These are phyloP conservation scores for Phytophthora idaei DNA, from an alignment of 352 stramenopile genomes.

Conservation along the genomic window DNA sequence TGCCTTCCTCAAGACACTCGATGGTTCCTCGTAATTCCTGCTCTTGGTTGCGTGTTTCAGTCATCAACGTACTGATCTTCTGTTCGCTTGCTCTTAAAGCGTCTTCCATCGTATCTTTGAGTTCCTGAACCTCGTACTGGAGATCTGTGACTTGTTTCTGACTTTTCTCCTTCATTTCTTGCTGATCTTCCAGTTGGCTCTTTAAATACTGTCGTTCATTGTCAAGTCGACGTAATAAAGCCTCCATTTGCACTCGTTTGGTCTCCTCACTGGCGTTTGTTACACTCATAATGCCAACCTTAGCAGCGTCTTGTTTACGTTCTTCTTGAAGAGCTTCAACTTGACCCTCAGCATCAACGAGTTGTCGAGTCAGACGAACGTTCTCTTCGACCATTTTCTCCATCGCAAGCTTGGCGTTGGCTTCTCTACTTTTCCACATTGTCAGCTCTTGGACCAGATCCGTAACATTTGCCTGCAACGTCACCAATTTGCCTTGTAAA, in stretches of 20 bases:
- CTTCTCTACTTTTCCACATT: constrained; percentile 68
- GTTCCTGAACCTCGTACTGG: constrained; percentile 47
- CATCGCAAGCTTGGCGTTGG: constrained; percentile 65
- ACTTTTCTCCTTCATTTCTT: constrained; percentile 50
- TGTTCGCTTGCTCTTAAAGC: constrained; percentile 43
- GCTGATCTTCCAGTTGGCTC: constrained; percentile 67
- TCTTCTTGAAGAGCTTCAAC: constrained; percentile 69
- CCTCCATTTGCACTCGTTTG: constrained; percentile 80
- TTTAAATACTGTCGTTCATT: constrained; percentile 87
- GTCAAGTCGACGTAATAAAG: constrained; percentile 69
- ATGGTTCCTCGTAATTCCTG: constrained; percentile 45
- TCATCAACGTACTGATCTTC: constrained; percentile 41
- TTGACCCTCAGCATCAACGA: constrained; percentile 66
- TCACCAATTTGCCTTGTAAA: constrained; percentile 66
- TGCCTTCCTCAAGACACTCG: constrained; percentile 58
- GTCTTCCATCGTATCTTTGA: constrained; percentile 47
- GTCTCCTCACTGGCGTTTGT: constrained; percentile 82
- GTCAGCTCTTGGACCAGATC: constrained; percentile 78
- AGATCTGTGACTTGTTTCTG: constrained; percentile 49
- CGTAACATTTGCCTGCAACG: constrained; percentile 75
- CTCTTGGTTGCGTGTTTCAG: constrained; percentile 42
- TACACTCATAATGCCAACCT: constrained; percentile 41
- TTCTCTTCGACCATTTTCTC: constrained; percentile 82
- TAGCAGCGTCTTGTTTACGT: constrained; percentile 40
- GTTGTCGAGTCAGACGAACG: constrained; percentile 59